Percentiles rank a stretch among this genome's conserved stretches.
Conservation (phyloP, 2,329 filamentous ascomycete species). For the Aspergillus sergii region DNA sequence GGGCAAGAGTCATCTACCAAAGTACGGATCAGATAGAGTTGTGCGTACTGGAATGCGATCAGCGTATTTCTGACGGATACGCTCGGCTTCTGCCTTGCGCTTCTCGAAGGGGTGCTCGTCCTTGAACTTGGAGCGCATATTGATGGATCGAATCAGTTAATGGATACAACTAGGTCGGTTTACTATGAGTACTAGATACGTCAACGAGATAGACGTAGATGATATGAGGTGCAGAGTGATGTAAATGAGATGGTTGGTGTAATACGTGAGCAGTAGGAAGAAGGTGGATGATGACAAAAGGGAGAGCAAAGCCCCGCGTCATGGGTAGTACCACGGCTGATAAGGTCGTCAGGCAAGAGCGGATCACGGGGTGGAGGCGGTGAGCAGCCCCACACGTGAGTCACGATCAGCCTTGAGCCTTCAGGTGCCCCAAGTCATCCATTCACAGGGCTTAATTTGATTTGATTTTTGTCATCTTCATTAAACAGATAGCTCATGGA, state of each 20-base stretch:
- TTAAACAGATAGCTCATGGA: background rate
- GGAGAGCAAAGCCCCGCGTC: slow-evolving; percentile 31
- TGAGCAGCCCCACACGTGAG: slow-evolving; percentile 28
- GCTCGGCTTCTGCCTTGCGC: slow-evolving; percentile 99
- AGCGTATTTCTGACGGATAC: slow-evolving; percentile 97
- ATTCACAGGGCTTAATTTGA: background rate
- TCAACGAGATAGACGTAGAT: slow-evolving; percentile 24
- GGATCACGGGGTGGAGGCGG: slow-evolving; percentile 29
- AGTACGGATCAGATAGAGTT: slow-evolving; percentile 6
- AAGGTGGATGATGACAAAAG: slow-evolving; percentile 20
- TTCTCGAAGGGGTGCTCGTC: slow-evolving; percentile 99
- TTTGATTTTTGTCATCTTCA: background rate
- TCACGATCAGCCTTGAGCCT: slow-evolving; percentile 12
- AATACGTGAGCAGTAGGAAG: slow-evolving; percentile 24
- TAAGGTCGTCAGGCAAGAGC: slow-evolving; percentile 20
- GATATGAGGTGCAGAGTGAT: slow-evolving; percentile 13
- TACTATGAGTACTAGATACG: background rate
- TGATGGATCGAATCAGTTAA: slow-evolving; percentile 40
- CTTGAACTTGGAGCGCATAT: slow-evolving; percentile 99
- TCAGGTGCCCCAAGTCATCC: slow-evolving; percentile 14
- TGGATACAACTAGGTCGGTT: slow-evolving; percentile 1
- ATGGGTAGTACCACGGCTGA: slow-evolving; percentile 21
- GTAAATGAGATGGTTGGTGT: slow-evolving; percentile 28
- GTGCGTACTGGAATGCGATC: slow-evolving; percentile 91
- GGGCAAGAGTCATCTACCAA: background rate